Percentiles rank a stretch among this genome's conserved stretches.
These are phyloP conservation scores for Atkinsonella texensis DNA, from an alignment of 2,329 filamentous ascomycete species.

Conservation along the genomic window DNA sequence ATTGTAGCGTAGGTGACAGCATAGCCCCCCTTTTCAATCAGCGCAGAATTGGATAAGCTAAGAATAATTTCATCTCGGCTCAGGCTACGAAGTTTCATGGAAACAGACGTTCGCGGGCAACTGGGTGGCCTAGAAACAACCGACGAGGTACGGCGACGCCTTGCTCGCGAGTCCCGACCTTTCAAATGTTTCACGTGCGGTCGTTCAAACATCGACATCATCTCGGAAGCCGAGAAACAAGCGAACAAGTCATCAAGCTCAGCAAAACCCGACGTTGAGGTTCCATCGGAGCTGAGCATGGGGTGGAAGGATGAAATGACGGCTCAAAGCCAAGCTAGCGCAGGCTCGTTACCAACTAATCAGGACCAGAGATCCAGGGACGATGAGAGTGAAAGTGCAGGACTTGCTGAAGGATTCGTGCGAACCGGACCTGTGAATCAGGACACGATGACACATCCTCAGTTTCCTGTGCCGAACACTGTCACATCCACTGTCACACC, in stretches of 20 bases:
- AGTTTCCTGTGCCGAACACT: neutral
- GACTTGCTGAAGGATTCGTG: constrained; percentile 47
- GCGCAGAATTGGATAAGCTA: neutral
- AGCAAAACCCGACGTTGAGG: constrained; percentile 28
- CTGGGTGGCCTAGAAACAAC: constrained; percentile 76
- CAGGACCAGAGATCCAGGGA: constrained; percentile 2
- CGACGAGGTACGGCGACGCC: constrained; percentile 50
- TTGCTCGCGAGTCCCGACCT: constrained; percentile 52
- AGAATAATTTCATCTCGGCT: neutral
- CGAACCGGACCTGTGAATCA: constrained; percentile 28
- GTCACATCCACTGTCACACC: neutral
- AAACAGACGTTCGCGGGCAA: constrained; percentile 76
- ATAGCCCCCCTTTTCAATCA: neutral
- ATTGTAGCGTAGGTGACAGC: constrained; percentile 43
- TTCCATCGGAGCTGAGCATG: constrained; percentile 48
- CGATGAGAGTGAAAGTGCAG: constrained; percentile 27
- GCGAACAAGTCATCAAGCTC: constrained; percentile 27
- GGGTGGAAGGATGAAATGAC: constrained; percentile 63
- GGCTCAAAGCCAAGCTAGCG: constrained; percentile 13
- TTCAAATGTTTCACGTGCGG: constrained; percentile 64
- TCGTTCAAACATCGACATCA: constrained; percentile 60
- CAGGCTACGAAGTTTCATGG: constrained; percentile 78
- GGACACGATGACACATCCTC: neutral
- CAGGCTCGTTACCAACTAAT: neutral
- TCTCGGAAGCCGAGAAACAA: constrained; percentile 55